A percentile compares a stretch with the other conserved stretches of the same genome.
phyloP scores from a whole-genome alignment of 1,284 basidiomycete species.

The Malassezia restricta region DNA sequence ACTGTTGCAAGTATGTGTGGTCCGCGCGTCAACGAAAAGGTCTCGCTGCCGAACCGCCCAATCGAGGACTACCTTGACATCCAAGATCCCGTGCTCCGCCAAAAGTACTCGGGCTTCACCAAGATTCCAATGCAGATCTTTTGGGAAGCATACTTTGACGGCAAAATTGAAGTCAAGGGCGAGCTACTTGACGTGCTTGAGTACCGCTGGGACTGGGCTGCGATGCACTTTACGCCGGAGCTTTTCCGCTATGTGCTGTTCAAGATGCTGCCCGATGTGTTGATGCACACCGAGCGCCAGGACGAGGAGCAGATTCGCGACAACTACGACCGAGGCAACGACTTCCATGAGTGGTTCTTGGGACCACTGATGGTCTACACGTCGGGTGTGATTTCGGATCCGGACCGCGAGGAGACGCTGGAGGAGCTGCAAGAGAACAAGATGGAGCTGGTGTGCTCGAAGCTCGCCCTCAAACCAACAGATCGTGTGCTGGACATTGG shows the following conservation, averaged over 20 bases:
- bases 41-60: slow-evolving; percentile 59
- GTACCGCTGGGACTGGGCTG: slow-evolving; percentile 87
- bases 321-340: slow-evolving; percentile 74
- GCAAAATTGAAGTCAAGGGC: slow-evolving; percentile 89
- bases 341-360: slow-evolving; percentile 61
- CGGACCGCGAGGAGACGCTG: slow-evolving; percentile 66
- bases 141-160: slow-evolving; percentile 94
- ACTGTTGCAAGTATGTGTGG: slow-evolving; percentile 71
- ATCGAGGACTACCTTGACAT: slow-evolving; percentile 83
- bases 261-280: slow-evolving; percentile 78
- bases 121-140: slow-evolving; percentile 97
- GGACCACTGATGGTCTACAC: slow-evolving; percentile 97
- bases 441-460: slow-evolving; percentile 82
- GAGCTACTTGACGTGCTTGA: slow-evolving; percentile 89
- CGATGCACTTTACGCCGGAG: slow-evolving; percentile 67
- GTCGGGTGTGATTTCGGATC: slow-evolving; percentile 70
- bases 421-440: slow-evolving; percentile 99
- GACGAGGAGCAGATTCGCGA: slow-evolving; percentile 92
- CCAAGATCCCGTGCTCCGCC: slow-evolving; percentile 68
- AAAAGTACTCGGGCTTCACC: slow-evolving; percentile 60
- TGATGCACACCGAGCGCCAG: slow-evolving; percentile 76
- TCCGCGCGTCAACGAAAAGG: slow-evolving; percentile 70
- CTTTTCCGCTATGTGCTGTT: slow-evolving; percentile 89
- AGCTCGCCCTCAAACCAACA: slow-evolving; percentile 70
- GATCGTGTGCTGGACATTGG: slow-evolving; percentile 84